Base-by-base conservation (phyloP, 2,329 filamentous ascomycete genomes). In the Neonectria neomacrospora region DNA sequence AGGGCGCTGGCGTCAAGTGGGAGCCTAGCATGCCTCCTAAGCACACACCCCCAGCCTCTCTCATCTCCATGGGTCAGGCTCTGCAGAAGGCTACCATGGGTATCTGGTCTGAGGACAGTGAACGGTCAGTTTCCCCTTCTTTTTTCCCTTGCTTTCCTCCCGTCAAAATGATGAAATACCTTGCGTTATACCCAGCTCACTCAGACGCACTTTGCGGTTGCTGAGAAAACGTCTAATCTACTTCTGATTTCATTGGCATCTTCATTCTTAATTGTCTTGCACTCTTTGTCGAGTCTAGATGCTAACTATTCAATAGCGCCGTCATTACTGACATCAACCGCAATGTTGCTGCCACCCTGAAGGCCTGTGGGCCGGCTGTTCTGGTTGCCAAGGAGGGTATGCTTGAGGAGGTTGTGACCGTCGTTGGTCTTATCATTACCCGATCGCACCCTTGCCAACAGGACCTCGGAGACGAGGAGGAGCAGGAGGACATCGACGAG, bases 171-270 rank as follows among this genome's bases (percentile, higher is more conserved):
- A 97, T 97, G 94, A 97, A 63, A 81, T 85, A 87, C 84, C 80
- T 83, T 88, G 89, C 92, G 93, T 94, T 94, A 95, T 88, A 95
- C 95, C 94, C 94, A 97, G 94, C 94, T 97, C 95, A 97, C 94
- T 97, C 93, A 92, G 91, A 98, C 90, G 90, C 92, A 82, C 86
- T 83, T 82, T 88, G 91, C 89, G 89, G 82, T 89, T 97, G 93
- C 91, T 93, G 93, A 90, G 90, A 96, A 96, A 81, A 84, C 93
- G 80, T 80, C 67, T 79, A 74, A 81, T 81, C 79, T 77, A 75
- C 75, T 74, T 68, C 76, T 78, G 75, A 78, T 72, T 71, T 65
- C 32, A 26, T 47, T 71, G 70, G 65, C 64, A 56, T 58, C 23
- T 41, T 68, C 71, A 71, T 72, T 61, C 55, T 67, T 70, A 39